Conservation (phyloP, 2,329 filamentous ascomycete genomes). For the Lachnellula subtilissima region DNA sequence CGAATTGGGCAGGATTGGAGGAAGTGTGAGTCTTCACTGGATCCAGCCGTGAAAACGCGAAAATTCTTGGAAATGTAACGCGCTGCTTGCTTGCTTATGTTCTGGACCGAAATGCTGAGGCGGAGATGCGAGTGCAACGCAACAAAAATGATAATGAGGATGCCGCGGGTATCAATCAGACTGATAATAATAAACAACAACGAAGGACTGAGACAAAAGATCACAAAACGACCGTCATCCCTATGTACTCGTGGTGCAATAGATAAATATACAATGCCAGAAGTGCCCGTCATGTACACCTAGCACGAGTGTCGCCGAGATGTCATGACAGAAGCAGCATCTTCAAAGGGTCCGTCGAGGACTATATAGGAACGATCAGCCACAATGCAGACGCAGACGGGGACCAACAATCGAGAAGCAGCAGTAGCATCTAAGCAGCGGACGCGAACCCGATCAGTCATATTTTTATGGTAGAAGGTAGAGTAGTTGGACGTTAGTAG, state of each 20-base stretch:
- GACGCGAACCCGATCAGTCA: conserved; percentile 28
- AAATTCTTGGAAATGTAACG: conserved; percentile 10
- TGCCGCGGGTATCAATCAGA: not conserved
- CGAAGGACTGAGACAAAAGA: conserved; percentile 23
- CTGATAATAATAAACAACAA: conserved; percentile 7
- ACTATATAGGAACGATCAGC: conserved; percentile 24
- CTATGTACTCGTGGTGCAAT: conserved; percentile 20
- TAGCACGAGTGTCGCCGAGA: conserved; percentile 24
- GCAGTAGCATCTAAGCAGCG: conserved; percentile 5
- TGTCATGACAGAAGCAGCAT: conserved; percentile 20
- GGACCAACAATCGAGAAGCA: conserved; percentile 19
- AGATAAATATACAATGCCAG: conserved; percentile 25
- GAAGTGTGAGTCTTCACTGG: conserved; percentile 22
- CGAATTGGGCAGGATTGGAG: conserved; percentile 5
- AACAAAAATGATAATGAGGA: conserved; percentile 3
- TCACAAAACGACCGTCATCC: conserved; percentile 23
- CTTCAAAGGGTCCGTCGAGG: conserved; percentile 18
- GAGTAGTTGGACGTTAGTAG: conserved; percentile 24
- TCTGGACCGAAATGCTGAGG: not conserved
- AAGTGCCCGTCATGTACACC: conserved; percentile 17
- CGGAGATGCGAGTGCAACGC: not conserved
- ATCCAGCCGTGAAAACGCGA: conserved; percentile 27
- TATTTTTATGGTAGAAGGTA: conserved; percentile 17
- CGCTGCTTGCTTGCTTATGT: not conserved
- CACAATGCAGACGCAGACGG: conserved; percentile 10